Percentiles rank a stretch among this genome's conserved stretches.
Conservation (phyloP, 768 basidiomycete species). For the Gautieria morchelliformis region DNA sequence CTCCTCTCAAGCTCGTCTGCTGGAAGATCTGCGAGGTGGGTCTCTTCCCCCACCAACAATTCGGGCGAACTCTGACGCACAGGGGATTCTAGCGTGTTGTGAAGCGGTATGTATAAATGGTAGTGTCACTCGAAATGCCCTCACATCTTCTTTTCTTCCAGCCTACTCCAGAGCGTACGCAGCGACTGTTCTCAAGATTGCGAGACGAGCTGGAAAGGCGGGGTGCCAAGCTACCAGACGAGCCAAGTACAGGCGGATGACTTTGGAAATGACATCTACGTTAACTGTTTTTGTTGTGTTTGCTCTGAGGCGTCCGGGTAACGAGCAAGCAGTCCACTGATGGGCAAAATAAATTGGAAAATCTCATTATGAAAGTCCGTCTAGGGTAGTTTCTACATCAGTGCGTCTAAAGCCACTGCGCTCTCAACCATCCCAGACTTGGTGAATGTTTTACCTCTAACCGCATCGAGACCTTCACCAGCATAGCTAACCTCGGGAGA, state of each 20-base stretch:
- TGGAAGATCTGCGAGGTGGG: slow-evolving; percentile 7
- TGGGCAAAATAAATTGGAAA: not conserved
- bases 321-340: not conserved
- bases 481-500: slow-evolving; percentile 84
- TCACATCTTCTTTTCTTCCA: slow-evolving; percentile 22
- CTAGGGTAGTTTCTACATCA: slow-evolving; percentile 33
- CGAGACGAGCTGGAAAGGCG: slow-evolving; percentile 79
- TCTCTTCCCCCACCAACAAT: not conserved
- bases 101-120: slow-evolving; percentile 55
- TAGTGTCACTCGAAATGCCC: not conserved
- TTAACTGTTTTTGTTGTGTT: not conserved
- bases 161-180: slow-evolving; percentile 78
- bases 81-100: slow-evolving; percentile 45
- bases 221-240: slow-evolving; percentile 27
- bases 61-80: not conserved
- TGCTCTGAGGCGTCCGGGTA: not conserved
- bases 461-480: slow-evolving; percentile 78
- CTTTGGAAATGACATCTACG: not conserved
- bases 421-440: slow-evolving; percentile 62
- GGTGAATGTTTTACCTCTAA: slow-evolving; percentile 69
- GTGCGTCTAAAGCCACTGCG: slow-evolving; percentile 61
- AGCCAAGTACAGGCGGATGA: slow-evolving; percentile 3
- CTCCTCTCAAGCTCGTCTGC: slow-evolving; percentile 5
- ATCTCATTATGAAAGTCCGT: slow-evolving; percentile 3
- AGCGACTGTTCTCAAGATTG: slow-evolving; percentile 69